Conservation (phyloP, 2,329 filamentous ascomycete genomes). For the Curvularia verruculosa region DNA sequence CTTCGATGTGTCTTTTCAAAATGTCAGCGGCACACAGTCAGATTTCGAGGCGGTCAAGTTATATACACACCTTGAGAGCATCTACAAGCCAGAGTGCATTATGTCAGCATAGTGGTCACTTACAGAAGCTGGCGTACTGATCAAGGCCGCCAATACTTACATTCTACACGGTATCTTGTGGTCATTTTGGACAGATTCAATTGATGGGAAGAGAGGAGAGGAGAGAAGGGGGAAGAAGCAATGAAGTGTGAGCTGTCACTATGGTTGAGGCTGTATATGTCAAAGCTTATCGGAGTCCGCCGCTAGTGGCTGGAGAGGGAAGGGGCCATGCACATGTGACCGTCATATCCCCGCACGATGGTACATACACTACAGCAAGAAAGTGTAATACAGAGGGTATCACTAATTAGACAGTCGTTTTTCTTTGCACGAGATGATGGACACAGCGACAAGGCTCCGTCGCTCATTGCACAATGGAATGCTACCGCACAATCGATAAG, state of each 20-base stretch:
- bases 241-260: slow-evolving; percentile 24
- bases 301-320: slow-evolving; percentile 30
- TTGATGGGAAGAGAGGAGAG: slow-evolving; percentile 1
- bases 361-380: slow-evolving; percentile 5
- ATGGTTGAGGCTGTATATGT: slow-evolving; percentile 25
- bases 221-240: slow-evolving; percentile 11
- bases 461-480: slow-evolving; percentile 1
- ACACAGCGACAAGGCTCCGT: slow-evolving; percentile 6
- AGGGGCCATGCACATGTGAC: slow-evolving; percentile 28
- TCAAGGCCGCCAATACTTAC: slow-evolving; percentile 1
- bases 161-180: slow-evolving; percentile 51
- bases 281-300: slow-evolving; percentile 35
- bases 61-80: slow-evolving; percentile 64
- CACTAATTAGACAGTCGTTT: background rate
- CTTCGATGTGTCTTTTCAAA: slow-evolving; percentile 78
- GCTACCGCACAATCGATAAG: slow-evolving; percentile 20
- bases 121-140: background rate
- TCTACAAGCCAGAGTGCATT: slow-evolving; percentile 51
- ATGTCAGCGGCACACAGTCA: slow-evolving; percentile 18
- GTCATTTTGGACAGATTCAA: slow-evolving; percentile 41
- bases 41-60: background rate
- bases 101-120: slow-evolving; percentile 22
- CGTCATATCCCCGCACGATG: slow-evolving; percentile 9
- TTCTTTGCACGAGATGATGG: background rate
- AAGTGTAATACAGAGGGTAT: background rate